Evolutionary conservation across 208 protist genomes (phyloP), one percentile per base, ranked within the genome.

Genomic region (Acanthamoeba healyi): DNA sequence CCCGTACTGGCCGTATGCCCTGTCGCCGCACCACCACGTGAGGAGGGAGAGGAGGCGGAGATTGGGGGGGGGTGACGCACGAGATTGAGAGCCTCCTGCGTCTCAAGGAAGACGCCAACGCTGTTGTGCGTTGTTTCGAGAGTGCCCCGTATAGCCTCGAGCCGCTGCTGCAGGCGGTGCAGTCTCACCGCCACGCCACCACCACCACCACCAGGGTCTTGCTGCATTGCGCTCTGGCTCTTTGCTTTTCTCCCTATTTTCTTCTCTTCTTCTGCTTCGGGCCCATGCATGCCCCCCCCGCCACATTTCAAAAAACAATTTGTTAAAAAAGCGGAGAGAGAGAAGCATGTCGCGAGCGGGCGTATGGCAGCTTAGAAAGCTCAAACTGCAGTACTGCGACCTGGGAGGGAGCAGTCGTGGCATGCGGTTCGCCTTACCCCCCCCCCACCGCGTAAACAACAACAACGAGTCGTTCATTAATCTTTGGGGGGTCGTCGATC

Each of bases 381-480:
- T 81, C 36, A 81, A 81, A 24, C 70, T 81, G 1, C 70, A 81
- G 19, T 81, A 51, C 22, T 81, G 70, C 19, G 70, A 81, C 36
- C 19, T 81, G 1, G 40, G 70, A n/a, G 70, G 70, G 1, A 81
- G 70, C 36, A 81, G 70, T 22, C 70, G 70, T 1, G 70, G 70
- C 9, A 22, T 81, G 29, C 32, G 70, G 70, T 56, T 19, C 49
- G 12, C 12, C 15, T 56, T 2, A 5, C 49, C 49, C 1, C 2
- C 14, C 15, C 49, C 9, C 15, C 15, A 56, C 9, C 49, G n/a
- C n/a, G n/a, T 22, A 56, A 56, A 56, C 14, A n/a, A n/a, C n/a
- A n/a, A n/a, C n/a, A n/a, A n/a, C n/a, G n/a, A n/a, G n/a, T n/a
- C n/a, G n/a, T n/a, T n/a, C n/a, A n/a, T n/a, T 56, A 56, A 56